Conservation (phyloP, 768 basidiomycete species). For the Boletus rex-veris region DNA sequence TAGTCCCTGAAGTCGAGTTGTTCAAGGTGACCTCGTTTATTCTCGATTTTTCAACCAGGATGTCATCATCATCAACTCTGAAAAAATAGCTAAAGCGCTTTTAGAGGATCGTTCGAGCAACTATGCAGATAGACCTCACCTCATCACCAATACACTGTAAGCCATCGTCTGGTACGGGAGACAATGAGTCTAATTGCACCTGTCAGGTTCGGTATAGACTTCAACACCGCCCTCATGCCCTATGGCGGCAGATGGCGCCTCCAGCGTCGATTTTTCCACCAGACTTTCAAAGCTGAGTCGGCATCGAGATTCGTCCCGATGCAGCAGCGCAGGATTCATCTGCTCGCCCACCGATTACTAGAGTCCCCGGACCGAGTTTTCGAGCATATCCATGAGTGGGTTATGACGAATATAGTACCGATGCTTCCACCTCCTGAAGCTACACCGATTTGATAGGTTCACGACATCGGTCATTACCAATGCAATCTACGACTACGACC, state of each 20-base stretch:
- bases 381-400: constrained; percentile 11
- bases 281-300: constrained; percentile 9
- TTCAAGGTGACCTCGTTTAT: constrained; percentile 14
- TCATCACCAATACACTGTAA: constrained; percentile 15
- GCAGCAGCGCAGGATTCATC: constrained; percentile 10
- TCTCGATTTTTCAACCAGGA: constrained; percentile 10
- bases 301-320: constrained; percentile 14
- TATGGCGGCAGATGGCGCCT: constrained; percentile 21
- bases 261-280: constrained; percentile 19
- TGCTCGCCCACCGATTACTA: constrained; percentile 7
- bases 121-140: constrained; percentile 17
- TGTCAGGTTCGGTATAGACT: constrained; percentile 15
- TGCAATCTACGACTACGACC: constrained; percentile 19
- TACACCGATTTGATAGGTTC: constrained; percentile 2
- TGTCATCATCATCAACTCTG: constrained; percentile 13
- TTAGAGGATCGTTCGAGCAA: constrained; percentile 19
- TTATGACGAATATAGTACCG: constrained; percentile 9
- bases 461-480: constrained; percentile 27
- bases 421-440: background rate
- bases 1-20: background rate
- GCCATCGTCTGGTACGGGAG: background rate
- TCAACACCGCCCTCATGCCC: constrained; percentile 12
- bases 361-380: constrained; percentile 5
- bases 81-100: constrained; percentile 10
- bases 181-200: background rate